Evolutionary conservation across 2,329 filamentous ascomycete species (phyloP).

Genomic region (Tolypocladium guangdongense): DNA sequence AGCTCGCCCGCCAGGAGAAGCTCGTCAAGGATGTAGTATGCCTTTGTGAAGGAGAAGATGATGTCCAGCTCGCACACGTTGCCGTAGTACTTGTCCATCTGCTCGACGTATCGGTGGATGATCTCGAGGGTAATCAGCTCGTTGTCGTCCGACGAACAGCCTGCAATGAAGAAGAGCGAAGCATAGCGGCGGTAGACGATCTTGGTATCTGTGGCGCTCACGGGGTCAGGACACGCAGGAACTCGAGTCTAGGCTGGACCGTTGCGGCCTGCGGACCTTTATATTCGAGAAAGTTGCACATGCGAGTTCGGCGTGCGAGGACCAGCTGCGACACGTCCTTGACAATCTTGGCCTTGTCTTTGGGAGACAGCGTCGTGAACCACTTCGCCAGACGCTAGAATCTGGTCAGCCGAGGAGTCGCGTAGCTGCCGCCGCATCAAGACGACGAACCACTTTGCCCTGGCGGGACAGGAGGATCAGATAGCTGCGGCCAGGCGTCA

Average conservation of each 20-base stretch:
- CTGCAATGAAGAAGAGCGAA: slow-evolving; percentile 97
- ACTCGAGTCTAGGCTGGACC: not conserved
- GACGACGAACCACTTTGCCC: slow-evolving; percentile 85
- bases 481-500: slow-evolving; percentile 51
- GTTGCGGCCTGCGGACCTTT: slow-evolving; percentile 54
- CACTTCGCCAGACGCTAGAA: slow-evolving; percentile 90
- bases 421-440: not conserved
- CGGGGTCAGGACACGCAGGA: not conserved
- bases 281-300: slow-evolving; percentile 99
- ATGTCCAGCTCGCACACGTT: slow-evolving; percentile 99
- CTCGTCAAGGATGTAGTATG: slow-evolving; percentile 98
- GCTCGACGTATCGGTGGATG: slow-evolving; percentile 97
- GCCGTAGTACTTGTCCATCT: slow-evolving; percentile 99
- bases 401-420: slow-evolving; percentile 3
- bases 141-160: slow-evolving; percentile 94
- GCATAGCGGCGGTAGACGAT: slow-evolving; percentile 98
- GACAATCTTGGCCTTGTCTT: slow-evolving; percentile 99
- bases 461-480: slow-evolving; percentile 94
- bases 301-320: slow-evolving; percentile 86
- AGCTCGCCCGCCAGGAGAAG: slow-evolving; percentile 89
- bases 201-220: slow-evolving; percentile 64
- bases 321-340: slow-evolving; percentile 98
- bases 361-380: slow-evolving; percentile 96
- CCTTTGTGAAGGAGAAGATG: slow-evolving; percentile 99
- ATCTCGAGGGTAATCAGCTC: slow-evolving; percentile 97